Evolutionary conservation across 1,284 basidiomycete genomes (phyloP), one percentile per base, ranked within the genome.

Genomic region (Rhodotorula sp.): DNA sequence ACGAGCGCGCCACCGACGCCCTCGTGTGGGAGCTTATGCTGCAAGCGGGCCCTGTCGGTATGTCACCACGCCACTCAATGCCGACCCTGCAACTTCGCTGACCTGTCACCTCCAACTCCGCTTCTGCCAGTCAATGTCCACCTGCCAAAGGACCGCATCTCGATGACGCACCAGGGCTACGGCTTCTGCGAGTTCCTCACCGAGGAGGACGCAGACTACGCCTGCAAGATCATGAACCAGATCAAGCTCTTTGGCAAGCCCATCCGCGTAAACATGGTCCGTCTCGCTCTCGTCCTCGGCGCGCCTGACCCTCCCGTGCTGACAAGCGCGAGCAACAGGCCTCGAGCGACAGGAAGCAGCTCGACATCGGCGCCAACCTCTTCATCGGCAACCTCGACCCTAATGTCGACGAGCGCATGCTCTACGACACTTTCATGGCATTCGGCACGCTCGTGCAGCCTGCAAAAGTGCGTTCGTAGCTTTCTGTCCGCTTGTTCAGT

Each of bases 181-280:
- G 96, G 95, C 61, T 99, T 99, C 84, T 97, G 96, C 86, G 96
- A 99, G 85, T 98, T 98, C 82, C 85, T 95, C 81, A 94, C 93
- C 53, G 95, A 98, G 83, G 92, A 94, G 81, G 97, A 98, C 83
- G 94, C 96, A 77, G 95, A 99, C 84, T 99, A 99, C 82, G 96
- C 94, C 72, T 97, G 93, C 86, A 97, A 97, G 85, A 97, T 98
- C 79, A 96, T 99, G 94, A 98, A 99, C 82, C 96, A 98, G 85
- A 97, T 99, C 82, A 99, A 99, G 83, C 84, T 99, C 63, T 99
- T 92, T 87, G 96, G 97, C 55, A 98, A 98, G 81, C 96, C 96
- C 48, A 97, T 99, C 73, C 87, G 96, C 77, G 95, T 99, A 77
- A 97, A 97, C 86, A 97, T 97, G 89, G 92, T 91, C 52, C 16